A percentile compares a stretch with the other conserved stretches of the same genome.
Conservation (phyloP, 2,329 filamentous ascomycete species). For the Plectosphaerella sp. region DNA sequence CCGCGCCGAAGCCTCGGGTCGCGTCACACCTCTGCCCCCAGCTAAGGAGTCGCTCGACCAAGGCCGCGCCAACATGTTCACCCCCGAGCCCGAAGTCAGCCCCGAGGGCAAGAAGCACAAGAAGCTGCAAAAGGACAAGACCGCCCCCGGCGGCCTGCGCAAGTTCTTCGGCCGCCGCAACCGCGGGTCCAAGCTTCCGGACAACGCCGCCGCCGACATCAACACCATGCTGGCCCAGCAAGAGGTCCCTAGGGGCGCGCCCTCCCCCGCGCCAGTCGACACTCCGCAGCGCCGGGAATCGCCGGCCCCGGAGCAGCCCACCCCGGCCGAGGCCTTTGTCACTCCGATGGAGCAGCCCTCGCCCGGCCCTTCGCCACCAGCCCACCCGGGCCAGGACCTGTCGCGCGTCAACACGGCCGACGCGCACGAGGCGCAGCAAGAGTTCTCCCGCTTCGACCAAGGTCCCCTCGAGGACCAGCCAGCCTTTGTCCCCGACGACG, state of each 20-base stretch:
- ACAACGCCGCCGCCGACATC: slow-evolving; percentile 46
- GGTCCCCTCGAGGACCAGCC: slow-evolving; percentile 84
- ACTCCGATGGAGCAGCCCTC: slow-evolving; percentile 10
- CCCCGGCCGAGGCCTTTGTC: slow-evolving; percentile 10
- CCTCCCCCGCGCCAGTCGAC: slow-evolving; percentile 15
- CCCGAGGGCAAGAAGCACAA: slow-evolving; percentile 43
- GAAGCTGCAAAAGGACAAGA: slow-evolving; percentile 52
- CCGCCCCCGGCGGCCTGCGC: slow-evolving; percentile 45
- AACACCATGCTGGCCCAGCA: slow-evolving; percentile 45
- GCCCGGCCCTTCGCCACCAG: slow-evolving; percentile 18
- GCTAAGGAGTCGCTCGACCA: slow-evolving; percentile 27
- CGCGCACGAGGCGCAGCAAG: slow-evolving; percentile 52
- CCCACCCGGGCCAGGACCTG: slow-evolving; percentile 40
- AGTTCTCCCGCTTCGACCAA: slow-evolving; percentile 74
- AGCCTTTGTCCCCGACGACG: slow-evolving; percentile 66
- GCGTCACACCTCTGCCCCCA: slow-evolving; percentile 33
- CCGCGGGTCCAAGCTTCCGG: slow-evolving; percentile 50
- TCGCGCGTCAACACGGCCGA: slow-evolving; percentile 60
- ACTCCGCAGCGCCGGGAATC: slow-evolving; percentile 9
- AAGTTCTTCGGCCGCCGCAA: slow-evolving; percentile 64
- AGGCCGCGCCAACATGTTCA: slow-evolving; percentile 29
- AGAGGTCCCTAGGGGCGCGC: slow-evolving; percentile 17
- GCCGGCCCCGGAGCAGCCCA: slow-evolving; percentile 9
- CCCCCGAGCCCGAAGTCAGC: slow-evolving; percentile 35
- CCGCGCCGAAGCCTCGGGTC: slow-evolving; percentile 22